phyloP scores from a whole-genome alignment of 2,329 filamentous ascomycete genomes.

The Byssothecium circinans region DNA sequence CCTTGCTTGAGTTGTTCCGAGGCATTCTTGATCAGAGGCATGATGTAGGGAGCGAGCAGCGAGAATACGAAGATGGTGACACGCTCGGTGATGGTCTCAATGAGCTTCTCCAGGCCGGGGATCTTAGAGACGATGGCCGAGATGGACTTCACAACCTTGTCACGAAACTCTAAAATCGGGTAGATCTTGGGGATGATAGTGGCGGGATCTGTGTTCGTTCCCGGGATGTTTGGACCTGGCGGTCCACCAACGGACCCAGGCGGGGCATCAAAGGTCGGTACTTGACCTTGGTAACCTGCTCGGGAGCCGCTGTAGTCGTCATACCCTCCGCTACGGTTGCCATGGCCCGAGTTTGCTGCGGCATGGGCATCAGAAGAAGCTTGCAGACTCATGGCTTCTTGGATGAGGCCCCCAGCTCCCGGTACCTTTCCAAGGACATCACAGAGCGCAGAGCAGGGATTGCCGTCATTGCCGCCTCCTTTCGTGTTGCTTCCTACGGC shows the following conservation, averaged over 20 bases:
- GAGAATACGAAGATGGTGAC: conserved; percentile 90
- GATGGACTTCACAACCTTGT: conserved; percentile 88
- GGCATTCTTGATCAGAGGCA: conserved; percentile 86
- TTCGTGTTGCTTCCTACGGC: conserved; percentile 40
- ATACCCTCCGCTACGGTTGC: conserved; percentile 51
- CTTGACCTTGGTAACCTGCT: conserved; percentile 28
- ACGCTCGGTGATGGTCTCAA: conserved; percentile 92
- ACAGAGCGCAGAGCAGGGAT: conserved; percentile 55
- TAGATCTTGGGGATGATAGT: conserved; percentile 70
- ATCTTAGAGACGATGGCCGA: conserved; percentile 86
- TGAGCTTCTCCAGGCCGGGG: conserved; percentile 82
- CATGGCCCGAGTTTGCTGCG: conserved; percentile 37
- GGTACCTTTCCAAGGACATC: conserved; percentile 76
- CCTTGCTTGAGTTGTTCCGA: conserved; percentile 84
- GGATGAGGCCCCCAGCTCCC: conserved; percentile 50
- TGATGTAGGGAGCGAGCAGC: conserved; percentile 85
- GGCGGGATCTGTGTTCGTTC: conserved; percentile 73
- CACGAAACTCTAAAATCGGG: conserved; percentile 89
- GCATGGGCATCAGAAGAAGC: conserved; percentile 52
- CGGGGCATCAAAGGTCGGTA: conserved; percentile 44
- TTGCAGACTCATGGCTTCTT: conserved; percentile 52
- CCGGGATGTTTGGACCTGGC: conserved; percentile 62
- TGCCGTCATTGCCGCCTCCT: conserved; percentile 34
- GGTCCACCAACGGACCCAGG: conserved; percentile 50
- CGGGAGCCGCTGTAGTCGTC: conserved; percentile 43